These are phyloP conservation scores for Pisolithus thermaeus DNA, from an alignment of 1,284 basidiomycete genomes.

Conservation along the genomic window DNA sequence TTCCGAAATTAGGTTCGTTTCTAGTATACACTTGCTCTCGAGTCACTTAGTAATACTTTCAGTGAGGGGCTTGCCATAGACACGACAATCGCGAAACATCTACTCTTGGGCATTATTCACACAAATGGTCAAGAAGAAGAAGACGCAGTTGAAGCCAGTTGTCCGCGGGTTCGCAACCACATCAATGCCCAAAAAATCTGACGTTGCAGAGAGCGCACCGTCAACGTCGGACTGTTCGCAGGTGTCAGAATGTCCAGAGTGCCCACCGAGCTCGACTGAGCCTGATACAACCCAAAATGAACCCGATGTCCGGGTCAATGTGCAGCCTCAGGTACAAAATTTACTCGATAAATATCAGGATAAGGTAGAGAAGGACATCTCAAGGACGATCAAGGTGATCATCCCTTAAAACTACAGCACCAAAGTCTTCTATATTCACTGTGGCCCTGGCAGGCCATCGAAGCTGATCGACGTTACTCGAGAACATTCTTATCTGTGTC, in stretches of 20 bases:
- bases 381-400: constrained; percentile 48
- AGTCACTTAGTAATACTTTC: no score
- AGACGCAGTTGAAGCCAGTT: constrained; percentile 73
- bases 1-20: no score
- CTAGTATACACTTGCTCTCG: no score
- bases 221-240: constrained; percentile 5
- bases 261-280: constrained; percentile 3
- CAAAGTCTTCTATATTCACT: constrained; percentile 1
- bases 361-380: constrained; percentile 85
- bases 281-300: constrained; percentile 19
- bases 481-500: constrained; percentile 62
- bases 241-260: not conserved
- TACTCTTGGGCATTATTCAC: no score
- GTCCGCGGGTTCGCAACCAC: constrained; percentile 81
- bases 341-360: constrained; percentile 83
- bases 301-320: constrained; percentile 37
- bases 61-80: not conserved
- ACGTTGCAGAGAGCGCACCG: constrained; percentile 14
- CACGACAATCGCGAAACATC: not conserved
- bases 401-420: not conserved
- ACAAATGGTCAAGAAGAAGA: constrained; percentile 83
- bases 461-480: constrained; percentile 77
- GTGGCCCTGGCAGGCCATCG: constrained; percentile 55
- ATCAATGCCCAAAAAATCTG: constrained; percentile 79
- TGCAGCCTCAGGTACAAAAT: constrained; percentile 50